Evolutionary conservation across 2,329 filamentous ascomycete genomes (phyloP).

Genomic region (Fusarium cyanostomum): DNA sequence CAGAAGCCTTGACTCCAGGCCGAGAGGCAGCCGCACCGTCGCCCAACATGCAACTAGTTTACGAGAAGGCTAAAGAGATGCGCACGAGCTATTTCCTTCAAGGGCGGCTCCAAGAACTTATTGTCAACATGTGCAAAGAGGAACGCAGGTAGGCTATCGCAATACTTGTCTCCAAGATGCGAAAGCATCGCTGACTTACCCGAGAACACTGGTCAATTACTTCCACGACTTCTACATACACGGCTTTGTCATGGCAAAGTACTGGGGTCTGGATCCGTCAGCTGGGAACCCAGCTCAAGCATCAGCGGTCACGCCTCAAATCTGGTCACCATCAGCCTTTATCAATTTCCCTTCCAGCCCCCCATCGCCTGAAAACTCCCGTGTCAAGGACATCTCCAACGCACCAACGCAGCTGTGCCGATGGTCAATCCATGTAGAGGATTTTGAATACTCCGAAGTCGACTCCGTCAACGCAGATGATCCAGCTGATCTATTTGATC

Average conservation of each 20-base stretch:
- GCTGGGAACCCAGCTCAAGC: neutral
- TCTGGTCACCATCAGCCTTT: neutral
- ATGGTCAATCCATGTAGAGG: slow-evolving; percentile 9
- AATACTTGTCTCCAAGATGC: neutral
- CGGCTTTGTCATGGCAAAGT: neutral
- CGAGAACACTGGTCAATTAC: slow-evolving; percentile 14
- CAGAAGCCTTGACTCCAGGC: neutral
- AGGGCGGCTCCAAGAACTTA: slow-evolving; percentile 5
- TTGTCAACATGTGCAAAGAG: slow-evolving; percentile 1
- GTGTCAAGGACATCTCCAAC: neutral
- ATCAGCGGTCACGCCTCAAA: neutral
- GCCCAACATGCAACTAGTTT: slow-evolving; percentile 17
- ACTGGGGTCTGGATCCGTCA: neutral
- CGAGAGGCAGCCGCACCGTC: neutral
- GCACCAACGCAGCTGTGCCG: slow-evolving; percentile 3
- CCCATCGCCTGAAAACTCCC: neutral
- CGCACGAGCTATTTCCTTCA: slow-evolving; percentile 17
- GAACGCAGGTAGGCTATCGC: slow-evolving; percentile 8
- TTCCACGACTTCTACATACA: slow-evolving; percentile 30
- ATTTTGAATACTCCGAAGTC: too few species aligned
- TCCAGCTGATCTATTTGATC: neutral
- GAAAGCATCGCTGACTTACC: neutral
- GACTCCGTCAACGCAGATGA: too few species aligned
- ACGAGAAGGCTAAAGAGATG: neutral
- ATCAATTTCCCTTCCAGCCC: neutral